Evolutionary conservation across 2,329 filamentous ascomycete species (phyloP), one percentile per base, ranked within the genome.

Genomic region (Aureobasidium sp.): DNA sequence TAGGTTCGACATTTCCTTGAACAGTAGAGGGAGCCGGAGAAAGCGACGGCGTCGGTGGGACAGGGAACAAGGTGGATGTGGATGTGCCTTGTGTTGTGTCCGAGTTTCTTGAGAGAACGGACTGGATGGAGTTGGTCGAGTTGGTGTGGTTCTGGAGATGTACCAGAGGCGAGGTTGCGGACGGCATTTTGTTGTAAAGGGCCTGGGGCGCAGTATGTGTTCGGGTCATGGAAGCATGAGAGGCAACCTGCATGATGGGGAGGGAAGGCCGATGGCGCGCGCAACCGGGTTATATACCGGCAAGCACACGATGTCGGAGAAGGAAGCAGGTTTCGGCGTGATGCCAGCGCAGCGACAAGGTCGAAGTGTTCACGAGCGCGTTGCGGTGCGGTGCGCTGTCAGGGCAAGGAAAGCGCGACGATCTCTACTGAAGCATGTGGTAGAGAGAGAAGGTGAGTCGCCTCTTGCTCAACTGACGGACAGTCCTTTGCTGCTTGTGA

Each of bases 1-100:
- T 89, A 56, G 90, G 86, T 63, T 88, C 74, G 57, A 90, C 80
- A 56, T 80, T 80, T 40, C 82, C 82, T 56, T 76, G 80, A 41
- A 76, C 72, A 69, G 27, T 25, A 16, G 51, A 45, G 70, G 70
- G 45, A 52, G 57, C 38, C 38, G 60, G 61, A 14, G 48, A 40
- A 5, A 51, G 35, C 14, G 48, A 41, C 4, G 48, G 48, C 17
- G 48, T 51, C 11, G 63, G 58, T 41, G 65, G 62, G 41, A 67
- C 64, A 41, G 63, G 59, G 59, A 75, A 75, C 34, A 76, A 66
- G 16, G 73, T 75, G 56, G 71, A 73, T 54, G 64, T 60, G 47
- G 66, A 63, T 38, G 73, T 76, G 58, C 67, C 70, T 57, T 71
- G 68, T 59, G 74, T 74, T 60, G 71, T 71, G 61, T 74, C 71